phyloP scores from a whole-genome alignment of 2,329 filamentous ascomycete species.

The Apiospora hydei region DNA sequence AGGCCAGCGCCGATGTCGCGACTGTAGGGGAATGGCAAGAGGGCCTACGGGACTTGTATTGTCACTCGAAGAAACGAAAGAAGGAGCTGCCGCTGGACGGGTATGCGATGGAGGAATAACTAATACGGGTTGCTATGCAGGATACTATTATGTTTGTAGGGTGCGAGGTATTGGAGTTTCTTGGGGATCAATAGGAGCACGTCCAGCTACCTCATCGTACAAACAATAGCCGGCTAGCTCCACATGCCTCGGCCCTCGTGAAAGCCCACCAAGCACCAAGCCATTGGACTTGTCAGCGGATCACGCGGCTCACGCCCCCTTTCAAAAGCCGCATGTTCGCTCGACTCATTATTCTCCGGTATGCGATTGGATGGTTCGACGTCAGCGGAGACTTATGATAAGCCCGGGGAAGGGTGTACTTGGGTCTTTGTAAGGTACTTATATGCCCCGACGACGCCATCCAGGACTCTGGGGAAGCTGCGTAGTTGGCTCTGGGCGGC shows the following conservation, averaged over 20 bases:
- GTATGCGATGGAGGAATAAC: background rate
- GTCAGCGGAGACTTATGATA: background rate
- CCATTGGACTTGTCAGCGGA: background rate
- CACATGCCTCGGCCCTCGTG: slow-evolving; percentile 27
- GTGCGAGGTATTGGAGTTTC: background rate
- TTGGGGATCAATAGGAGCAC: background rate
- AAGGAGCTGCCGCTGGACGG: background rate
- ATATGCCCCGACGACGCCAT: background rate
- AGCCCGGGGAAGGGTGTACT: background rate
- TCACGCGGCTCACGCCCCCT: background rate
- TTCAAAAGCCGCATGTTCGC: slow-evolving; percentile 20
- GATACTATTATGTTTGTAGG: slow-evolving; percentile 2
- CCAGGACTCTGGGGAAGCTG: background rate
- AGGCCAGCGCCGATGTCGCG: slow-evolving; percentile 10
- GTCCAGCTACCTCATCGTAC: background rate
- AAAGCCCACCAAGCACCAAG: slow-evolving; percentile 6
- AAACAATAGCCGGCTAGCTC: slow-evolving; percentile 14
- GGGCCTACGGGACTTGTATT: background rate
- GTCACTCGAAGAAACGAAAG: background rate
- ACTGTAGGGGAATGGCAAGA: background rate
- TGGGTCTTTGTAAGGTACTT: background rate
- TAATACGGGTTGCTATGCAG: background rate
- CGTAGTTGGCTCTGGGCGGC: background rate
- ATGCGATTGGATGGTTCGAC: slow-evolving; percentile 13
- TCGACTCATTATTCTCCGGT: slow-evolving; percentile 1